Evolutionary conservation across 1,139 yeast species (phyloP).

Genomic region (Geotrichum candidum): DNA sequence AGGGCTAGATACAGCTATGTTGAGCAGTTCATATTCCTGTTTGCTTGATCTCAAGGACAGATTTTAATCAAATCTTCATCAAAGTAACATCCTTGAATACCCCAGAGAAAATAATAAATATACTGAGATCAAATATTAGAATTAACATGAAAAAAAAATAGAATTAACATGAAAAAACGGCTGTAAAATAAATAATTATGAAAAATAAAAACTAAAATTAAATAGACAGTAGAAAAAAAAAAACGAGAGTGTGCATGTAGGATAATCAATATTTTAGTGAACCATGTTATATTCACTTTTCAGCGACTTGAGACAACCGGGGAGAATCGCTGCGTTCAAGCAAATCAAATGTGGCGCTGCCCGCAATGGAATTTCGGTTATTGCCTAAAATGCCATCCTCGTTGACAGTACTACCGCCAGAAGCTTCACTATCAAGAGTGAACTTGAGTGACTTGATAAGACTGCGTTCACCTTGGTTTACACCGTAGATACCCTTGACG

Average conservation of each 20-base stretch:
- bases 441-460: conserved; percentile 23
- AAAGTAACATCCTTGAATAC: neutral
- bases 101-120: neutral
- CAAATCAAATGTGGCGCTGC: neutral
- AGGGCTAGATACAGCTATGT: too few relatives aligned
- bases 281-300: neutral
- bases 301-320: neutral
- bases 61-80: neutral
- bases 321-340: conserved; percentile 1
- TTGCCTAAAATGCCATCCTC: neutral
- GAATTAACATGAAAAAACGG: neutral
- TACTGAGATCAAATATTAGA: neutral
- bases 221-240: neutral
- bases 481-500: conserved; percentile 35
- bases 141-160: neutral
- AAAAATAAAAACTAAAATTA: neutral
- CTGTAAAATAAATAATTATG: neutral
- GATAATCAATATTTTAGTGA: neutral
- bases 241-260: neutral
- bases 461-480: conserved; percentile 28
- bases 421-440: neutral
- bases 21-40: too few relatives aligned
- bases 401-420: neutral
- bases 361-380: neutral
- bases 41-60: too few relatives aligned